Percentiles rank a stretch among this genome's conserved stretches.
These are phyloP conservation scores for Mortierella sp. DNA, from an alignment of 371 early-diverging fungal genomes.

Conservation along the genomic window DNA sequence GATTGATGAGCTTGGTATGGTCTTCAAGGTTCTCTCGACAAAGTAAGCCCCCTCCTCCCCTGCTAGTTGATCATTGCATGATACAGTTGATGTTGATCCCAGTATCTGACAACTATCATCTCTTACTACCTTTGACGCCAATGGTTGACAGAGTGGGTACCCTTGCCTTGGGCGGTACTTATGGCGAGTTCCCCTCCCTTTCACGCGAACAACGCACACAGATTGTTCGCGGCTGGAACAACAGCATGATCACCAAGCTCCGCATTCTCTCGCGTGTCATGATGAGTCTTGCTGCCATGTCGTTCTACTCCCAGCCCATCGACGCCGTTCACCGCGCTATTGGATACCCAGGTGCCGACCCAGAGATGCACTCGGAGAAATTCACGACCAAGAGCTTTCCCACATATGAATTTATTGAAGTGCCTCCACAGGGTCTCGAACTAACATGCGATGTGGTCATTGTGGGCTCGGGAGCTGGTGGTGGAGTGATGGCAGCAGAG, in stretches of 20 bases:
- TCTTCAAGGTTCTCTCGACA: conserved; percentile 48
- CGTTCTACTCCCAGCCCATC: conserved; percentile 28
- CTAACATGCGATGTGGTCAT: conserved; percentile 72
- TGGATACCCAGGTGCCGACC: conserved; percentile 60
- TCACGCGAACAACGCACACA: conserved; percentile 59
- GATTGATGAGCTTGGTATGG: conserved; percentile 45
- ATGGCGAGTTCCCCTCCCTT: conserved; percentile 59
- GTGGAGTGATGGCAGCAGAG: conserved; percentile 77
- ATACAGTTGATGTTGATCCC: background rate
- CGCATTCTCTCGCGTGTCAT: conserved; percentile 48
- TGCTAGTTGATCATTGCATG: background rate
- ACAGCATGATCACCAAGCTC: conserved; percentile 60
- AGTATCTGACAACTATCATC: background rate
- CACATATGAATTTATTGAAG: conserved; percentile 50
- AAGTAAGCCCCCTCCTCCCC: conserved; percentile 19
- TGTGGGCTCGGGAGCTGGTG: conserved; percentile 83
- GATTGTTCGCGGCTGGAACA: conserved; percentile 58
- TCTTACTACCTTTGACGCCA: background rate
- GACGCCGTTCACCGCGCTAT: conserved; percentile 49
- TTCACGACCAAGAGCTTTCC: conserved; percentile 48
- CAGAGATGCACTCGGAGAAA: conserved; percentile 54
- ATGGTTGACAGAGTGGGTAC: conserved; percentile 56
- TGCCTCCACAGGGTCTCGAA: conserved; percentile 42
- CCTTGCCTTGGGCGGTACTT: conserved; percentile 64
- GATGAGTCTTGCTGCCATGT: conserved; percentile 17